Base-by-base conservation (phyloP, 192 early-diverging fungal genomes). In the Mortierella alpina region DNA sequence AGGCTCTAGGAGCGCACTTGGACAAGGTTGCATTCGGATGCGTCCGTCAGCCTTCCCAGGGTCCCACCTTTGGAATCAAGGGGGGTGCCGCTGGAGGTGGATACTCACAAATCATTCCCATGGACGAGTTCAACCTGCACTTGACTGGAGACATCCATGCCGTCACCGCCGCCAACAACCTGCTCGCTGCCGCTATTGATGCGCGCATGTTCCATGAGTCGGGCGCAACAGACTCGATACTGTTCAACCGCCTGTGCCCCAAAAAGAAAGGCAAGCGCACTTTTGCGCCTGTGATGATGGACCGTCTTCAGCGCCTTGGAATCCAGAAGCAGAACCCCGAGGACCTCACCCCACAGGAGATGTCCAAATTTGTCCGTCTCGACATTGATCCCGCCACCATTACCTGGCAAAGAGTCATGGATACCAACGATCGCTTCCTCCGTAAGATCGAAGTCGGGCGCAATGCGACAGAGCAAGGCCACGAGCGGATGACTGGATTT, bases 131-230 rank as follows among this genome's bases (percentile, higher is more conserved):
- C 89, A 99, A 99, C 84, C 86, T 99, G 68, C 98, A 99, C 65
- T 88, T 99, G 87, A 99, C 98, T 6, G 98, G 98, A 54, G 98
- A 99, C 85, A 97, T 98, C 79, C 98, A 99, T 75, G 98, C 98
- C 41, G 95, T 99, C 63, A 92, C 95, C 8, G 98, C 98, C 4
- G 96, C 98, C 55, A 99, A 97, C 88, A 99, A 99, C 86, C 86
- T 99, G 62, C 65, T 83, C 83, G 98, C 98, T 7, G 97, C 98
- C 17, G 97, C 97, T 13, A 98, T 99, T 77, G 98, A 99, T 82
- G 96, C 98, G 1, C 89, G 98, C 42, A 94, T 94, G 84, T 98
- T 99, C 92, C 98, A 99, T 85, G 98, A 99, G 84, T 86, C 92
- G 17, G 96, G 95, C 23, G 90, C 91, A 39, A 86, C 80, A 8